phyloP scores from a whole-genome alignment of 192 early-diverging fungal species.

The Funneliformis geosporum region DNA sequence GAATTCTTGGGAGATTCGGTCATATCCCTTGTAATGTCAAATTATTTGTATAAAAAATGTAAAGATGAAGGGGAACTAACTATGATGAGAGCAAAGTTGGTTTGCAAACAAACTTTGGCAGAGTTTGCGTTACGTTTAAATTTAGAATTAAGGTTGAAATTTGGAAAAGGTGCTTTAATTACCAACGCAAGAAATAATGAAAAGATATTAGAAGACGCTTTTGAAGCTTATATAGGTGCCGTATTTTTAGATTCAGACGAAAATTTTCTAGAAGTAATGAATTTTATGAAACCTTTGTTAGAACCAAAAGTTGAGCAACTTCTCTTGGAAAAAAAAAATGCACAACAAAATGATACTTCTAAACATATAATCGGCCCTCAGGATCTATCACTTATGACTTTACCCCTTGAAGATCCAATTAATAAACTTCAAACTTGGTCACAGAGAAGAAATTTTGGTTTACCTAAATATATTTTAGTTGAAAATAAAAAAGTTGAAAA shows the following conservation, averaged over 20 bases:
- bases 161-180: background rate
- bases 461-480: background rate
- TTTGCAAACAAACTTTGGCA: slow-evolving; percentile 5
- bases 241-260: background rate
- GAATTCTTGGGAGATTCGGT: slow-evolving; percentile 1
- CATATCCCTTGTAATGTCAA: background rate
- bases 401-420: background rate
- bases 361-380: background rate
- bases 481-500: background rate
- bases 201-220: slow-evolving; percentile 1
- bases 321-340: background rate
- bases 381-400: background rate
- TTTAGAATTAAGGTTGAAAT: background rate
- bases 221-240: slow-evolving; percentile 13
- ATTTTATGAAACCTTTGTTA: background rate
- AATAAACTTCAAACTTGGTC: slow-evolving; percentile 5
- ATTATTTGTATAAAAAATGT: background rate
- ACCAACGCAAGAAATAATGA: slow-evolving; percentile 3
- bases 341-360: background rate
- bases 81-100: background rate
- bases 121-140: background rate
- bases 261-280: background rate
- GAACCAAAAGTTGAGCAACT: background rate
- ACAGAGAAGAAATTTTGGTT: background rate
- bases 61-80: background rate